phyloP scores from a whole-genome alignment of 108 stramenopile genomes.

The Cyclotella choctawhatcheeana region DNA sequence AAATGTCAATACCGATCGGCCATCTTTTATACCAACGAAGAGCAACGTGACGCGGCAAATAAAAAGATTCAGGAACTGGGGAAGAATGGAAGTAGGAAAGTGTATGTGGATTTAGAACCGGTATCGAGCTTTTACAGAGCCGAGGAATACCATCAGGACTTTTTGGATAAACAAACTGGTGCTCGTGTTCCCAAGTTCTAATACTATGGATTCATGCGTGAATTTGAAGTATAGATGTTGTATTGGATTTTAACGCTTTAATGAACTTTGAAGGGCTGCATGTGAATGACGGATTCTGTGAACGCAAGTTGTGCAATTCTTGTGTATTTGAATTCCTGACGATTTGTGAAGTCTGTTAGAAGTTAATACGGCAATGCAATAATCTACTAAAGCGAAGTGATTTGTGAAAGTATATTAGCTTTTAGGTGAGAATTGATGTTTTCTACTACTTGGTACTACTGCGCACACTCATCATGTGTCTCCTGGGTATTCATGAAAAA shows the following conservation, averaged over 20 bases:
- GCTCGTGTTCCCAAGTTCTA: too few relatives aligned
- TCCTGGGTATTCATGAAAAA: too few relatives aligned
- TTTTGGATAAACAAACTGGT: slow-evolving; percentile 62
- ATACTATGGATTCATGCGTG: too few relatives aligned
- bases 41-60: slow-evolving; percentile 48
- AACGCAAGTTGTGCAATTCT: slow-evolving; percentile 11
- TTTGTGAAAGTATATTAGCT: background rate
- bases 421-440: too few relatives aligned
- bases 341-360: background rate
- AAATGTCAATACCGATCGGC: slow-evolving; percentile 69
- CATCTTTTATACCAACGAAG: slow-evolving; percentile 52
- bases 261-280: background rate
- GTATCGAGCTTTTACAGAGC: slow-evolving; percentile 61
- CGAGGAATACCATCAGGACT: slow-evolving; percentile 75
- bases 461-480: too few relatives aligned
- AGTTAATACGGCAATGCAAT: background rate
- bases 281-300: slow-evolving; percentile 46
- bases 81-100: slow-evolving; percentile 23
- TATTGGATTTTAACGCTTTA: too few relatives aligned
- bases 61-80: slow-evolving; percentile 45
- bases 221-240: too few relatives aligned
- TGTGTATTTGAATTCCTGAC: slow-evolving; percentile 7
- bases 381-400: background rate
- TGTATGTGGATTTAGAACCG: slow-evolving; percentile 66
- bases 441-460: too few relatives aligned